Base-by-base conservation (phyloP, 805 yeast species). In the Monosporozyma yasuniensis region DNA sequence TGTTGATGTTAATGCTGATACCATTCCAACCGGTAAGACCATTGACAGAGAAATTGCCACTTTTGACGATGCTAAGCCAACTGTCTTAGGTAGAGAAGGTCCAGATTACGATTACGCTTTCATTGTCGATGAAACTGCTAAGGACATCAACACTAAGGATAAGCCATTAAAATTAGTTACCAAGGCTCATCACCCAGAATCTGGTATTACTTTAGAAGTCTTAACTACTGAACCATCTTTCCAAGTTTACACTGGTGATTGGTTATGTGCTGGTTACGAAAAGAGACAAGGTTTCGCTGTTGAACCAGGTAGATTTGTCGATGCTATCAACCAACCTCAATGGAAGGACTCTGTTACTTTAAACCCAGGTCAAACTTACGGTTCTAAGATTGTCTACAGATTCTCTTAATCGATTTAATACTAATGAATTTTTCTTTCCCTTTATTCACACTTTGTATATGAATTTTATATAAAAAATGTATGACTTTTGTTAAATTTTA, bases 241-340 rank as follows among this genome's bases (percentile, higher is more conserved):
- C 70, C 86, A 81, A 62, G 68, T 82, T 39, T 82, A 81, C 64
- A 80, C 86, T 28, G 85, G 84, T 21, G 81, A 76, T 56, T 68
- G 69, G 48, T 70, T 75, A 42, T 56, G 70, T 47, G 71, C 67
- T 19, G 72, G 59, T 18, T 69, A 52, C 62, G 61, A 54, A 56
- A 62, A 55, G 48, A 74, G 70, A 56, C 62, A 74, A 48, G 87
- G 86, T 3, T 75, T 82, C 63, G 80, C 84, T 55, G 68, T 80
- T 35, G 88, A 82, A 64, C 80, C 84, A 32, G 72, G 78, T 25
- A 69, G 87, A 58, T 80, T 69, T 60, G 71, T 79, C 35, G 72
- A 80, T 61, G 84, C 86, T 8, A 67, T 75, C 34, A 76, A 76
- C 59, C 51, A 58, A 37, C 62, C 67, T 11, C 61, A 71, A 37